A percentile compares a stretch with the other conserved stretches of the same genome.
Evolutionary conservation across 805 yeast genomes (phyloP).

Genomic region (Monosporozyma unispora): DNA sequence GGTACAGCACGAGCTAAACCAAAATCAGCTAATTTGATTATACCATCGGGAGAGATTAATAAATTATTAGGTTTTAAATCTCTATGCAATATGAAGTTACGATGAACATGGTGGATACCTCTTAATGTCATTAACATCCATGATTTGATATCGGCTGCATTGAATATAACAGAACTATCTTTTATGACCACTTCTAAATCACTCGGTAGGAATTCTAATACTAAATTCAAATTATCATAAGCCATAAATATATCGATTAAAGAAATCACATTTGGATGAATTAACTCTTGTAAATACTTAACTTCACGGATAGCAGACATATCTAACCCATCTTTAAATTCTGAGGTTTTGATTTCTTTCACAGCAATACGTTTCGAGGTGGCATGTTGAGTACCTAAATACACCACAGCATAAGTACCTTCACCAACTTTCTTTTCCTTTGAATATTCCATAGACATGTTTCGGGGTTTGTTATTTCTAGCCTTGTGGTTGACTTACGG

Average conservation of each 20-base stretch:
- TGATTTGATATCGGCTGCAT: constrained; percentile 79
- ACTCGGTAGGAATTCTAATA: constrained; percentile 86
- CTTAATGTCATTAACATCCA: constrained; percentile 93
- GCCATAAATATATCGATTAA: constrained; percentile 78
- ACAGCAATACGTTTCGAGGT: constrained; percentile 64
- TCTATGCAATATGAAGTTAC: constrained; percentile 83
- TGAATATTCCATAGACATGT: constrained; percentile 4
- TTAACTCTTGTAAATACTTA: constrained; percentile 74
- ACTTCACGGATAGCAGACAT: constrained; percentile 96
- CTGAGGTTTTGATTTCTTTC: constrained; percentile 89
- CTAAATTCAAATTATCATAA: constrained; percentile 60
- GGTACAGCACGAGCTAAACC: constrained; percentile 87
- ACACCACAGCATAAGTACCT: constrained; percentile 97
- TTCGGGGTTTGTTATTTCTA: not conserved
- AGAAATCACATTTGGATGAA: constrained; percentile 75
- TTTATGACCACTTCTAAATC: constrained; percentile 86
- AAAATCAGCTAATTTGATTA: constrained; percentile 91
- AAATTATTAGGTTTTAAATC: constrained; percentile 91
- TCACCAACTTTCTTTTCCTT: constrained; percentile 88
- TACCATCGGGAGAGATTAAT: constrained; percentile 78
- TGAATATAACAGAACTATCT: constrained; percentile 65
- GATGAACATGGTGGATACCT: constrained; percentile 92
- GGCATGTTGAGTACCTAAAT: constrained; percentile 54
- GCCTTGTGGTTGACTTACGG: too few species aligned
- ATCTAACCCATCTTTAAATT: constrained; percentile 91